Conservation (phyloP, 345 rosid genomes). For the Eucalyptus curtisii region DNA sequence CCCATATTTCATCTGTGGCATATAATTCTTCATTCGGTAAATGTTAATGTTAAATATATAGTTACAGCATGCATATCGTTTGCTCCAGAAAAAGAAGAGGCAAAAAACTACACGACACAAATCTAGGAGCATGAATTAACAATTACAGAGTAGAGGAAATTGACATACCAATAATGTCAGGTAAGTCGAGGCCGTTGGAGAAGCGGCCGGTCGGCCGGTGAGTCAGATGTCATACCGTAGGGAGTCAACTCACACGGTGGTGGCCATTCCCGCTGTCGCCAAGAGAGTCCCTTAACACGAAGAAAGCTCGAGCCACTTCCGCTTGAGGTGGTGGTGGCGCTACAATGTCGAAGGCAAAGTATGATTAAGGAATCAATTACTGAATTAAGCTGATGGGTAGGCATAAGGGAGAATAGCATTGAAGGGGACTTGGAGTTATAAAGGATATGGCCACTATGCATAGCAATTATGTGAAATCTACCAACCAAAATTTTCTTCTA, state of each 20-base stretch:
- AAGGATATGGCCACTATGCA: neutral
- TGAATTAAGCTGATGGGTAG: neutral
- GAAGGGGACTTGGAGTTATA: neutral
- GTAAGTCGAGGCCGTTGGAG: neutral
- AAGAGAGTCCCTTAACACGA: neutral
- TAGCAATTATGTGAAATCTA: neutral
- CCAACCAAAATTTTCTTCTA: neutral
- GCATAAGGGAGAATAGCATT: neutral
- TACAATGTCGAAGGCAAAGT: neutral
- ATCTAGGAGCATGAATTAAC: neutral
- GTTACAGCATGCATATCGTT: neutral
- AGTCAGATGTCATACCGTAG: rapidly evolving
- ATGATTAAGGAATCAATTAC: neutral
- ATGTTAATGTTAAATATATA: neutral
- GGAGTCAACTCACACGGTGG: rapidly evolving
- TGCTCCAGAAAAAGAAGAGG: neutral
- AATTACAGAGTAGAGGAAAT: neutral
- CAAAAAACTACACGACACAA: neutral
- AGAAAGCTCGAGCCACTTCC: neutral
- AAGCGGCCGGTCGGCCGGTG: neutral
- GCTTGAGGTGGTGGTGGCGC: neutral
- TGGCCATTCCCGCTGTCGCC: neutral
- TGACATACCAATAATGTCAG: neutral
- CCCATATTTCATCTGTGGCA: neutral
- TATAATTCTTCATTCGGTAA: neutral